Evolutionary conservation across 106 monocot genomes (phyloP), one percentile per base, ranked within the genome.

Genomic region (Dendrobium chrysotoxum): DNA sequence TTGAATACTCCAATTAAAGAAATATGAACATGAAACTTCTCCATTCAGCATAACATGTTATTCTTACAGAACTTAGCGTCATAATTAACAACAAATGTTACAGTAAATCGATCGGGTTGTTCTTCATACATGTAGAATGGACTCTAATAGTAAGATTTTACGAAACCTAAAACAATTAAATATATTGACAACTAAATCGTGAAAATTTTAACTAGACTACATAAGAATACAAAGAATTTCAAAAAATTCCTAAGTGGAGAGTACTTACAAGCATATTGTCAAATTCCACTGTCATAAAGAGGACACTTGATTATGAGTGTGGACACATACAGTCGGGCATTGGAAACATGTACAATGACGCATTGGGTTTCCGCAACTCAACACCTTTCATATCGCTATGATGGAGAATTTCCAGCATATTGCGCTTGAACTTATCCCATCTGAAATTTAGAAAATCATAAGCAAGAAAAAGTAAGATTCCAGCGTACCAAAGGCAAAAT

Each of bases 251-350:
- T 35, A 42, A 26, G 74, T 74, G 2, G 74, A 40, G 74, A 74
- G 21, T n/a, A 74, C 74, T 74, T 41, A 74, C 41, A 42, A 42
- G 31, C 39, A 5, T 18, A 39, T 72, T 16, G 40, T 16, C 13
- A 72, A 39, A 72, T 41, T 21, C 28, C 74, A 74, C 1, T 17
- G 3, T 3, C 13, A 50, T 50, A n/a, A 21, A 40, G 20, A 74
- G 73, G 30, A 41, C 17, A 21, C 47, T 45, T 47, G 40, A 17
- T 75, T 89, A 82, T 74, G 83, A 47, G 77, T 81, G 81, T 68
- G 78, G 82, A 74, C 95, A 99, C 98, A 99, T 99, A 87, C 98
- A 99, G 80, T 99, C 95, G n/a, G 98, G 95, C 91, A 90, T 89
- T 21, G 98, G 98, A 39, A 91, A 93, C 10, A 83, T 95, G 61